Evolutionary conservation across 805 yeast genomes (phyloP), one percentile per base, ranked within the genome.

Genomic region (Jamesozyma piceae): DNA sequence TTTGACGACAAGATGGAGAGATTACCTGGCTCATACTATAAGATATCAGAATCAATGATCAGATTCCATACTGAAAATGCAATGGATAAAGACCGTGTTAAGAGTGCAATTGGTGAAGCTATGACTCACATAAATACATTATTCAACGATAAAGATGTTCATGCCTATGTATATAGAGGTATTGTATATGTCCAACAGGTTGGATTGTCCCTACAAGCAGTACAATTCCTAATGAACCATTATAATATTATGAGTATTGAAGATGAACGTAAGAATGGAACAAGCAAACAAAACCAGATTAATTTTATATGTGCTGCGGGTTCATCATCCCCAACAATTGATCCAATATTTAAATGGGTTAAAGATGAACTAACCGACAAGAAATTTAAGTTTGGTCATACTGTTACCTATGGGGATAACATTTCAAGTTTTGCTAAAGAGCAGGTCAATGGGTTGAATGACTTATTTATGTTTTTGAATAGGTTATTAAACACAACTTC

Each of bases 101-200:
- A 72, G 20, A 71, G 78, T 35, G 71, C 80, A 15, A 73, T 86
- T 64, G 96, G 97, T 39, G 97, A 89, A 51, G 73, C 82, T 43
- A 78, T 89, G 35, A 79, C 88, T 18, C 89, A 87, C 58, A 77
- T 89, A 42, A 88, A 90, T 60, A 92, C 82, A 37, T 66, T 81
- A 22, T 83, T 77, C 55, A 71, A 74, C 9, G 75, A 71, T 15
- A 73, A 71, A 37, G 75, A 76, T 28, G 70, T 89, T 13, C 95
- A 87, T 61, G 95, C 96, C 2, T 77, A 81, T 27, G 68, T 84
- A 34, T 77, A 82, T 43, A 74, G 78, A 45, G 75, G 77, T 47
- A 73, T 78, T 30, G 79, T 88, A 5, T 76, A 81, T 36, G 78
- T 88, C 11, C 89, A 85, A 56, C 81, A 81, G 49, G 66, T 71